A percentile compares a stretch with the other conserved stretches of the same genome.
These are phyloP conservation scores for Geum urbanum DNA, from an alignment of 306 rosid species.

Conservation along the genomic window DNA sequence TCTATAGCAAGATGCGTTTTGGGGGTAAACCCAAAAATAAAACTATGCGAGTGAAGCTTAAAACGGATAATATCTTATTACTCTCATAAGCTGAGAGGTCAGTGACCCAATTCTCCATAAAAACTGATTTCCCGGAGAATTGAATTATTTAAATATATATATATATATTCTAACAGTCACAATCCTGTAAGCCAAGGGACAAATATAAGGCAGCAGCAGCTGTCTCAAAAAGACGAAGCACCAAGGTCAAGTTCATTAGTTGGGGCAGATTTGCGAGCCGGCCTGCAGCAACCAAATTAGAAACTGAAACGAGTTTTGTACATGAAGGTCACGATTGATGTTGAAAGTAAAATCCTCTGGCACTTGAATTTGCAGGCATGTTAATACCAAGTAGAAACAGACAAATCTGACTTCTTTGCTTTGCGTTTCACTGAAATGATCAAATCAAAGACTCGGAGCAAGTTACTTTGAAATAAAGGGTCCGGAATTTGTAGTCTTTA, in stretches of 20 bases:
- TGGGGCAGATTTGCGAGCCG: background rate
- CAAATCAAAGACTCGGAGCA: background rate
- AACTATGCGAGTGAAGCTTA: too few species aligned
- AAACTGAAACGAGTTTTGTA: background rate
- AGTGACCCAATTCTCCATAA: too few species aligned
- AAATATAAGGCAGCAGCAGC: background rate
- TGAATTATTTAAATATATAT: too few species aligned
- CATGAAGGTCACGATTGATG: slow-evolving; percentile 1
- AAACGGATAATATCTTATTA: too few species aligned
- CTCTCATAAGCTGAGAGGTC: too few species aligned
- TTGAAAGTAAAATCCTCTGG: slow-evolving; percentile 1
- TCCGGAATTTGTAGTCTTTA: background rate
- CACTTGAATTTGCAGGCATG: slow-evolving; percentile 19
- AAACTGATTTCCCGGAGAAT: too few species aligned
- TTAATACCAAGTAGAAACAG: slow-evolving; percentile 14
- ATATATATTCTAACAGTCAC: background rate
- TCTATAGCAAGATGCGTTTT: too few species aligned
- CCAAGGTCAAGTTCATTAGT: background rate
- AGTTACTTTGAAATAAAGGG: background rate
- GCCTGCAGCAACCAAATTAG: background rate
- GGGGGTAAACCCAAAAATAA: too few species aligned
- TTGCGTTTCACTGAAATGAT: slow-evolving; percentile 2
- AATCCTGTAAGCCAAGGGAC: background rate
- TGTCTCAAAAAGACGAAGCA: background rate
- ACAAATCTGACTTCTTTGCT: slow-evolving; percentile 15